phyloP scores from a whole-genome alignment of 805 yeast genomes.

The Starmerella kuoi region DNA sequence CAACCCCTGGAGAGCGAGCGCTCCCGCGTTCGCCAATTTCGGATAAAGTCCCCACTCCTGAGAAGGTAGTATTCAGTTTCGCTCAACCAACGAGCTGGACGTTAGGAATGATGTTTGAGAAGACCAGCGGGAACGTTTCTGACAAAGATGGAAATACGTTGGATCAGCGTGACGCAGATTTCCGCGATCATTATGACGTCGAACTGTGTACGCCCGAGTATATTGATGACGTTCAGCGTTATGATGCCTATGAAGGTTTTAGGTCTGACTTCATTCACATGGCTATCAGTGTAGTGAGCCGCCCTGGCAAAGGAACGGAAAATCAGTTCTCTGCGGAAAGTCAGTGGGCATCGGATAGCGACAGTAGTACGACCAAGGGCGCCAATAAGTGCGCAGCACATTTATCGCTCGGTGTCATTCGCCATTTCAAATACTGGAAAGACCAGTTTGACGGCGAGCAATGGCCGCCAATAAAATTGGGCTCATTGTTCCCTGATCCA shows the following conservation, averaged over 20 bases:
- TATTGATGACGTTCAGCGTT: conserved; percentile 36
- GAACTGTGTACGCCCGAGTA: conserved; percentile 45
- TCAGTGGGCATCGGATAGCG: not conserved
- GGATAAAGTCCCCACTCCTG: conserved; percentile 23
- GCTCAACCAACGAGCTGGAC: conserved; percentile 65
- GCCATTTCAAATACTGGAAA: conserved; percentile 80
- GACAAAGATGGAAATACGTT: not conserved
- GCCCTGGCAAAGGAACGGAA: not conserved
- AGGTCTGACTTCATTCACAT: conserved; percentile 73
- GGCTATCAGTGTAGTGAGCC: conserved; percentile 38
- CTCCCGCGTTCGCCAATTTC: conserved; percentile 19
- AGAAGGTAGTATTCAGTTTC: conserved; percentile 47
- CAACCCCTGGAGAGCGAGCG: conserved; percentile 26
- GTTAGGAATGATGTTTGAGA: conserved; percentile 61
- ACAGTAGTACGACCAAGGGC: conserved; percentile 1
- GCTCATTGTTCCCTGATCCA: conserved; percentile 43
- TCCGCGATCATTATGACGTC: conserved; percentile 53
- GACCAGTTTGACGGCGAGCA: conserved; percentile 62
- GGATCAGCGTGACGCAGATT: conserved; percentile 33
- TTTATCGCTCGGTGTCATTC: conserved; percentile 55
- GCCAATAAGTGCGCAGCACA: conserved; percentile 50
- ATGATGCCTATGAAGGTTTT: conserved; percentile 73
- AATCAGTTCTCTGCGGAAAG: not conserved
- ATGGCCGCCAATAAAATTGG: conserved; percentile 67
- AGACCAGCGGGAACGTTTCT: conserved; percentile 33